These are phyloP conservation scores for Ambrosia trifida DNA, from an alignment of 129 eudicot genomes.

Conservation along the genomic window DNA sequence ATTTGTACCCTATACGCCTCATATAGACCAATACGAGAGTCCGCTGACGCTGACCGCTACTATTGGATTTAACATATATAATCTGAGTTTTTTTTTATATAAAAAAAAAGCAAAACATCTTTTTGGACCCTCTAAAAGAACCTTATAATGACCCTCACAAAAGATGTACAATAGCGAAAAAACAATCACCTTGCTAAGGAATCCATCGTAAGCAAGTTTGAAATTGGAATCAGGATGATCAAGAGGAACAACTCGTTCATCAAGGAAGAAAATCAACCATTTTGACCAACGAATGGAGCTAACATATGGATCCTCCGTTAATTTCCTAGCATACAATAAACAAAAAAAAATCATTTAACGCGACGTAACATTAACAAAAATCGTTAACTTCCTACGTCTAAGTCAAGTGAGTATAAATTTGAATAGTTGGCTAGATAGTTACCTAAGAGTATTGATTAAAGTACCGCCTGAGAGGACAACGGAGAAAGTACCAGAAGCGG, in stretches of 20 bases:
- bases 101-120: neutral
- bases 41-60: no score
- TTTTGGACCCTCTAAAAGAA: no score
- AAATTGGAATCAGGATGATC: slow-evolving; percentile 64
- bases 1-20: no score
- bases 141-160: no score
- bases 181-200: slow-evolving; percentile 59
- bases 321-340: slow-evolving; percentile 36
- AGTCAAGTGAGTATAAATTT: neutral
- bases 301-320: slow-evolving; percentile 53
- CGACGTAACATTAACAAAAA: neutral
- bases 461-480: slow-evolving; percentile 82
- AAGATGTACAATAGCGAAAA: no score
- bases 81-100: no score
- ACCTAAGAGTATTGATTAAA: slow-evolving; percentile 72
- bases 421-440: neutral
- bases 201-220: slow-evolving; percentile 62
- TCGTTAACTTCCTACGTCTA: no score
- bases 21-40: no score
- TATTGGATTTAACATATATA: no score
- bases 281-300: slow-evolving; percentile 58
- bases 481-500: slow-evolving; percentile 58
- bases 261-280: slow-evolving; percentile 71
- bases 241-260: slow-evolving; percentile 74
- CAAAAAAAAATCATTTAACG: neutral